These are phyloP conservation scores for Rhizoclosmatium globosum DNA, from an alignment of 192 early-diverging fungal species.

Conservation along the genomic window DNA sequence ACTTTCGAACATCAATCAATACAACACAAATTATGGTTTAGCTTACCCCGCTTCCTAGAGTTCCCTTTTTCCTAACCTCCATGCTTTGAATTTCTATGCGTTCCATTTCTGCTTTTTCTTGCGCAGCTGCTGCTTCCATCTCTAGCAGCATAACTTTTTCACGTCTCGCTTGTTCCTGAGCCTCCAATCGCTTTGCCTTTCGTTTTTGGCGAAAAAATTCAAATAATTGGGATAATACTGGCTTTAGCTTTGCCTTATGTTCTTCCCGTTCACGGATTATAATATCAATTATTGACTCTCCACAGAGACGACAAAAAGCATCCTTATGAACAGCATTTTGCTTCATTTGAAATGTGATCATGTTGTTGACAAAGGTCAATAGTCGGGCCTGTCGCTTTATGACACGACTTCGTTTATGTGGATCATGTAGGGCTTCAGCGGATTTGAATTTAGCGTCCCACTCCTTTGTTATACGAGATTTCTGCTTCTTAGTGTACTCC, in stretches of 20 bases:
- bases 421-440: slow-evolving; percentile 15
- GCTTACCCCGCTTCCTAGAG: not conserved
- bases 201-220: not conserved
- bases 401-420: not conserved
- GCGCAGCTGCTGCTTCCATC: not conserved
- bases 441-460: slow-evolving; percentile 32
- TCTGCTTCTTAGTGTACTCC: not conserved
- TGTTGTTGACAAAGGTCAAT: not conserved
- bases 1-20: not conserved
- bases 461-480: not conserved
- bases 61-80: not conserved
- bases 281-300: not conserved
- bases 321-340: not conserved
- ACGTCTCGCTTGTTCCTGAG: not conserved
- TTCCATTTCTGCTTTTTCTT: not conserved
- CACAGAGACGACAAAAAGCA: not conserved
- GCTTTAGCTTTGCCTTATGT: not conserved
- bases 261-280: not conserved
- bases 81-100: not conserved
- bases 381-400: not conserved
- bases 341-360: not conserved
- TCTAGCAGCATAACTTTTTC: not conserved
- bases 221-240: not conserved
- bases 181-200: not conserved
- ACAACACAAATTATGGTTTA: not conserved